phyloP scores from a whole-genome alignment of 345 rosid genomes.

The Populus simonii region DNA sequence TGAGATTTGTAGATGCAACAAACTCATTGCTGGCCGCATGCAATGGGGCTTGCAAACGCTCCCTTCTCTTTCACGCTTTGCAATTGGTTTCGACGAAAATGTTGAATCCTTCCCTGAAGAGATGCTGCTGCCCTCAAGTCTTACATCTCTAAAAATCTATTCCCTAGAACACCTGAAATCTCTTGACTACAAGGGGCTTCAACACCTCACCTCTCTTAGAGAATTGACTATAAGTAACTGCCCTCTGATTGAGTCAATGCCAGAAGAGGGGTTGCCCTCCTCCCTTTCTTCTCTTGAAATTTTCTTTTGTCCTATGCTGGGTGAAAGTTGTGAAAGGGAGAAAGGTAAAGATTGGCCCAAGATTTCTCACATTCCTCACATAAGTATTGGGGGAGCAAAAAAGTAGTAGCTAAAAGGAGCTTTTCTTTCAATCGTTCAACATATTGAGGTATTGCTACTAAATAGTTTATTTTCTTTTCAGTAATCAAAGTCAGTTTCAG shows the following conservation, averaged over 20 bases:
- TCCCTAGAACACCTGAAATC: not conserved
- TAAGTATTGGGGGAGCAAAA: too few relatives aligned
- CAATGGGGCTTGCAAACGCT: slow-evolving; percentile 1
- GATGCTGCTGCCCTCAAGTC: slow-evolving; percentile 2
- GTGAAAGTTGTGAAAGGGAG: not conserved
- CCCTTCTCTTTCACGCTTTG: not conserved
- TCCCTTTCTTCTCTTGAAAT: not conserved
- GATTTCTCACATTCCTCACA: not conserved
- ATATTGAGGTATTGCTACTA: too few relatives aligned
- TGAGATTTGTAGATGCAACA: not conserved
- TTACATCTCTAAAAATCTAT: not conserved
- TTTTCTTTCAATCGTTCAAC: too few relatives aligned
- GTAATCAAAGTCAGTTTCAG: too few relatives aligned
- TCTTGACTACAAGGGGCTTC: not conserved
- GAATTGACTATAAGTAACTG: not conserved
- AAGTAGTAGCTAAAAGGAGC: not conserved
- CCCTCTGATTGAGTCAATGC: slow-evolving; percentile 2
- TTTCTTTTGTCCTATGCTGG: not conserved
- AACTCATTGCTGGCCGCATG: slow-evolving; percentile 1
- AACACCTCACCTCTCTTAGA: not conserved
- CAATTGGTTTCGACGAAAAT: not conserved
- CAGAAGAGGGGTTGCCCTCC: slow-evolving; percentile 1
- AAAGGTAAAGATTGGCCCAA: slow-evolving; percentile 2
- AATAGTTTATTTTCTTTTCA: too few relatives aligned
- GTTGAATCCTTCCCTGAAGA: slow-evolving; percentile 10